Evolutionary conservation across 2,329 filamentous ascomycete genomes (phyloP), one percentile per base, ranked within the genome.

Genomic region (Aschersonia sp.): DNA sequence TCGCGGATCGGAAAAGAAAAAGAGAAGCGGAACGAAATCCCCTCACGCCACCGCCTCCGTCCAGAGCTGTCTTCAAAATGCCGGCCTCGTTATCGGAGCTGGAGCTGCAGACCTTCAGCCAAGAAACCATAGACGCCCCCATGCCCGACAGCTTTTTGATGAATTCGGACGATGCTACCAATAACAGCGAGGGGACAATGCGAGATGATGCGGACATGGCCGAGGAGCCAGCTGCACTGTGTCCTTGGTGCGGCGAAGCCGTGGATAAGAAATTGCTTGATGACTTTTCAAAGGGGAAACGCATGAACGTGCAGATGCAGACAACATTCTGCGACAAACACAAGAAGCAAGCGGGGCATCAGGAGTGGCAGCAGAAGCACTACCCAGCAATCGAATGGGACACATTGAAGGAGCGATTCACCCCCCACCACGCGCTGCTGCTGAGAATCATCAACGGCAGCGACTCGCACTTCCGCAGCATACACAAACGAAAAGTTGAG

Each of bases 351-450:
- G 66, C 73, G 2, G 82, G 81, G 2, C 54, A 65, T 47, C 62
- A 67, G 6, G 60, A 60, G 4, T 77, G 74, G 65, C 56, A 52
- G 8, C 59, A 69, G 11, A 73, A 68, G 42, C 72, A 75, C 0
- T 92, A 90, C 59, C 87, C 87, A 0, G 60, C 65, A 0, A 83
- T 94, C 46, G 65, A 86, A 49, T 94, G 87, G 86, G 60, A 65
- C 1, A 57, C 53, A 0, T 69, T 94, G 30, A 70, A 78, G 14
- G 51, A 58, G 4, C 77, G 86, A 6, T 74, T 89, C 32, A 59
- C 66, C 4, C 57, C 62, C 5, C 75, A 87, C 59, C 70, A 77
- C 50, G 54, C 60, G 0, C 66, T 70, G 40, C 62, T 94, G 2
- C 66, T 74, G 50, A 62, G 61, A 11, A 69, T 94, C 30, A 66